Conservation (phyloP, 2,329 filamentous ascomycete genomes). For the Drechslerella dactyloides region DNA sequence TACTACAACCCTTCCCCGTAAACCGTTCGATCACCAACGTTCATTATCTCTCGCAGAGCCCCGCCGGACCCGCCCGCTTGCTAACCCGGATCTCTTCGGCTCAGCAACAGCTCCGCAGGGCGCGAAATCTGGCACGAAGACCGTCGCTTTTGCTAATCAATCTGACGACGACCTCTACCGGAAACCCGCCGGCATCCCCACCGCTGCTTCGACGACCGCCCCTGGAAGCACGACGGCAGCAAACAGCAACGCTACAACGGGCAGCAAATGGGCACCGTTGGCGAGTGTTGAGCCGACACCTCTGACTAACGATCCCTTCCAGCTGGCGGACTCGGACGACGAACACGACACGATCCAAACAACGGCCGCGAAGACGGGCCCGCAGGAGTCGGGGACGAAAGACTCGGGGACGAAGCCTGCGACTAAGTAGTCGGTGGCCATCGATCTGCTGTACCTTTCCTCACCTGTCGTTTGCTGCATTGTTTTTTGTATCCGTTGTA, state of each 20-base stretch:
- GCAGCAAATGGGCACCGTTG: slow-evolving; percentile 96
- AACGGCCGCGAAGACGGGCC: slow-evolving; percentile 56
- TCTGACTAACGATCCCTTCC: slow-evolving; percentile 95
- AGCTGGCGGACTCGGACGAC: slow-evolving; percentile 91
- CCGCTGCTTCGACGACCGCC: background rate
- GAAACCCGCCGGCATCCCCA: slow-evolving; percentile 64
- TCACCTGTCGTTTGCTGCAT: background rate
- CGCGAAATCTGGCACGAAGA: slow-evolving; percentile 63
- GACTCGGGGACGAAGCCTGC: slow-evolving; percentile 48
- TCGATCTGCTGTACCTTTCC: background rate
- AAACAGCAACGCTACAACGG: slow-evolving; percentile 57
- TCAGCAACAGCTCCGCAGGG: slow-evolving; percentile 62
- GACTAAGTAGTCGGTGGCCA: slow-evolving; percentile 14
- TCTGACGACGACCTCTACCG: slow-evolving; percentile 60
- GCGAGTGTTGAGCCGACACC: slow-evolving; percentile 83
- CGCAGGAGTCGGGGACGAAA: slow-evolving; percentile 52
- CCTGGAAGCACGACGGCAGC: background rate
- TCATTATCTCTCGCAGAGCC: slow-evolving; percentile 59
- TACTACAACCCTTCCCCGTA: slow-evolving; percentile 3
- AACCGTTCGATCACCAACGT: slow-evolving; percentile 14
- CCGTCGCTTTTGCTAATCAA: slow-evolving; percentile 64
- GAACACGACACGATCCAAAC: slow-evolving; percentile 76
- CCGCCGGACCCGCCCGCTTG: slow-evolving; percentile 69
- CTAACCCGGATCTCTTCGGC: slow-evolving; percentile 83
- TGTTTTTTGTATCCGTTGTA: background rate